These are phyloP conservation scores for Aquilaria sinensis DNA, from an alignment of 345 rosid genomes.

Conservation along the genomic window DNA sequence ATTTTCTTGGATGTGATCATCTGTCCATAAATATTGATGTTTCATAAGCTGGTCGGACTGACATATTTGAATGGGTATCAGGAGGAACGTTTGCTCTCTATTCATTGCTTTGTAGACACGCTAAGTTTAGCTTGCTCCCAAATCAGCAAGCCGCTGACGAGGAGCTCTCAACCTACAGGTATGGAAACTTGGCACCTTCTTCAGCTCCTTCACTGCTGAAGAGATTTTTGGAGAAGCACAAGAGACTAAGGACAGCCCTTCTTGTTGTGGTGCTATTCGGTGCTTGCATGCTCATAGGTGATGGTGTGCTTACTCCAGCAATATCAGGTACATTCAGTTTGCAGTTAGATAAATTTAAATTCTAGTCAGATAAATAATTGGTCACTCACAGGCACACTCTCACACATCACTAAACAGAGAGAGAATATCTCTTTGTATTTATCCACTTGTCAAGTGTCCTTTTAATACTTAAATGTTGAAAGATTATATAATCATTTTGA, in stretches of 20 bases:
- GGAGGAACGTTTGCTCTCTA: slow-evolving; percentile 93
- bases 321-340: slow-evolving; percentile 50
- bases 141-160: slow-evolving; percentile 98
- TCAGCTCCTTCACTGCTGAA: slow-evolving; percentile 42
- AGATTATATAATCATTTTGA: too few species aligned
- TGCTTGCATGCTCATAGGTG: slow-evolving; percentile 90
- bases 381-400: too few species aligned
- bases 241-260: slow-evolving; percentile 55
- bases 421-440: too few species aligned
- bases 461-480: too few species aligned
- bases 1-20: neutral
- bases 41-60: neutral
- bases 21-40: neutral
- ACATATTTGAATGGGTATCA: slow-evolving; percentile 28
- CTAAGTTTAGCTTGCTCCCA: slow-evolving; percentile 78
- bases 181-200: slow-evolving; percentile 41
- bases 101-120: slow-evolving; percentile 85
- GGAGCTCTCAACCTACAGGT: slow-evolving; percentile 82
- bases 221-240: slow-evolving; percentile 78
- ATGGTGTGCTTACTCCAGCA: slow-evolving; percentile 87
- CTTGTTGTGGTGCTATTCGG: slow-evolving; percentile 73
- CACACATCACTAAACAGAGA: too few species aligned
- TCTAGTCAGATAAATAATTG: too few species aligned
- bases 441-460: neutral
- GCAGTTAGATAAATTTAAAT: neutral